Base-by-base conservation (phyloP, 2,329 filamentous ascomycete genomes). In the Monilinia polystroma region DNA sequence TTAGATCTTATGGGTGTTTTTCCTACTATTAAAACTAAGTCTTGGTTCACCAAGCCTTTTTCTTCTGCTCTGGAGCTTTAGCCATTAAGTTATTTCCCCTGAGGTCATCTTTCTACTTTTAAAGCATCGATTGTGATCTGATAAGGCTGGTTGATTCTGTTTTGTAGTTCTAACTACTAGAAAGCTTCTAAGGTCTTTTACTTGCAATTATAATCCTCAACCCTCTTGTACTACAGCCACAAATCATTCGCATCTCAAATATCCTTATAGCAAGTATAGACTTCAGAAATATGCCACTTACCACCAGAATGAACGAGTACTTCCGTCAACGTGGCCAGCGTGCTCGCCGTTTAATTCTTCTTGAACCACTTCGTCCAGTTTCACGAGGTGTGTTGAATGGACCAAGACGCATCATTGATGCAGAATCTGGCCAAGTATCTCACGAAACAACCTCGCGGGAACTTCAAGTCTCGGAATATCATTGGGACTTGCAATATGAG, bases 401-500 rank as follows among this genome's bases (percentile, higher is more conserved):
- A 10, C 43, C 57, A 16, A 51, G 29, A 26, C 57, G 57, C 3
- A 14, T 60, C 11, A 12, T 60, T 38, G 57, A 60, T 23, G 43
- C 57, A n/a, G 45, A 60, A 11, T 60, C 57, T 1, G 57, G 57
- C 4, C 57, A 18, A 26, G 57, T 60, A 18, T 60, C 43, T 2
- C 20, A 51, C 12, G 57, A 60, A 49, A 60, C 57, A 49, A 51
- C 43, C 18, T 23, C 45, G 11, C 43, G 57, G 20, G 57, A 60
- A 49, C 45, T 49, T 18, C 43, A 60, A 23, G 29, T 51, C 12
- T 60, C 57, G 1, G 57, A 60, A 11, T 51, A 49, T 6, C 57
- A 38, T 23, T 60, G 57, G 57, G 45, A 49, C 18, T 11, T n/a
- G 23, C 57, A 51, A 18, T 60, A n/a, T 38, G 45, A 51, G 57